Percentiles rank a stretch among this genome's conserved stretches.
These are phyloP conservation scores for Colletotrichum sidae DNA, from an alignment of 2,329 filamentous ascomycete species.

Conservation along the genomic window DNA sequence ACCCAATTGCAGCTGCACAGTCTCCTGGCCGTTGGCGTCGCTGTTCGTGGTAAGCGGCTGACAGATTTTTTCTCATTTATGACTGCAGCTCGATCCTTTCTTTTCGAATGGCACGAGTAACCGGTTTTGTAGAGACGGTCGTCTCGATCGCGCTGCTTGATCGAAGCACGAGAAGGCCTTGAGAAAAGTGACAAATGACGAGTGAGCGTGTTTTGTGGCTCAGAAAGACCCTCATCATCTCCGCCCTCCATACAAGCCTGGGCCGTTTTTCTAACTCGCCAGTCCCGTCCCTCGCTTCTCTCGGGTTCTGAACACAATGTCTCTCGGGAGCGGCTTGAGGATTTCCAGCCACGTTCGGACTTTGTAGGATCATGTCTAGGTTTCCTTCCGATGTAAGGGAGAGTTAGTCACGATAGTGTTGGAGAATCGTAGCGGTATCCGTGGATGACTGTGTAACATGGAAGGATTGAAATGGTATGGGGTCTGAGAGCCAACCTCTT, in stretches of 20 bases:
- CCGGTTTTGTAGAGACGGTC: constrained; percentile 1
- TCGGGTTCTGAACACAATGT: constrained; percentile 1
- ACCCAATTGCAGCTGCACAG: too few relatives aligned
- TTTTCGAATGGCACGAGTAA: constrained; percentile 3
- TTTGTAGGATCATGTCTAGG: constrained; percentile 3
- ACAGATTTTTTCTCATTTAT: background rate
- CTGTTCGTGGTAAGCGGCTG: background rate
- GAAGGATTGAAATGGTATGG: too few relatives aligned
- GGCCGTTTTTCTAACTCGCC: background rate
- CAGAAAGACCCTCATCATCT: background rate
- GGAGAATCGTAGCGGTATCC: background rate
- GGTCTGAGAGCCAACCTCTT: too few relatives aligned
- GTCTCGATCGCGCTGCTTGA: background rate
- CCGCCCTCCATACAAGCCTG: background rate
- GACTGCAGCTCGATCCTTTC: constrained; percentile 13
- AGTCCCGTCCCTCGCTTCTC: constrained; percentile 1
- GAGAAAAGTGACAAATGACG: constrained; percentile 22
- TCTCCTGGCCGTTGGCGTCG: too few relatives aligned
- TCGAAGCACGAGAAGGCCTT: background rate
- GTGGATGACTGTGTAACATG: too few relatives aligned
- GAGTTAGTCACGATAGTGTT: too few relatives aligned
- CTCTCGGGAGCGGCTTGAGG: constrained; percentile 26
- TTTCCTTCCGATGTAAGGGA: background rate
- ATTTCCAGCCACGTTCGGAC: constrained; percentile 14
- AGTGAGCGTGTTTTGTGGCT: constrained; percentile 13